Percentiles rank a stretch among this genome's conserved stretches.
phyloP scores from a whole-genome alignment of 768 basidiomycete genomes.

The Amanita thiersii region DNA sequence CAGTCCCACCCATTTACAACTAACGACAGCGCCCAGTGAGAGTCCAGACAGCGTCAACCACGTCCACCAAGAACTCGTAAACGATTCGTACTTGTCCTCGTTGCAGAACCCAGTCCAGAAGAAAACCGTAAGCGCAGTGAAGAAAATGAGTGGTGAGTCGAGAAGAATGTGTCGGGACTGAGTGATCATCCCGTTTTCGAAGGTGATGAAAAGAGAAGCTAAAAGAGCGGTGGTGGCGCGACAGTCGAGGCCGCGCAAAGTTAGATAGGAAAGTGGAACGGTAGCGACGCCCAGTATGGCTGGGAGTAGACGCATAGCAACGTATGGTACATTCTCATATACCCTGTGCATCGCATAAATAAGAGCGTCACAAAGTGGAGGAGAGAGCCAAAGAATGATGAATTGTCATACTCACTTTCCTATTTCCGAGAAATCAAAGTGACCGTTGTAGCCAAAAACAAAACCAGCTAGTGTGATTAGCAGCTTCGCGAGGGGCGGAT shows the following conservation, averaged over 20 bases:
- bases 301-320: constrained; percentile 96
- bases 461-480: constrained; percentile 89
- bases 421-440: constrained; percentile 97
- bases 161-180: constrained; percentile 96
- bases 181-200: constrained; percentile 94
- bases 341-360: constrained; percentile 32
- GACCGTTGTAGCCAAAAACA: constrained; percentile 80
- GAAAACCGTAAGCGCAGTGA: constrained; percentile 85
- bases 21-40: constrained; percentile 84
- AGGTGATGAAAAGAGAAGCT: constrained; percentile 84
- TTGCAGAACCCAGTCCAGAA: constrained; percentile 88
- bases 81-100: constrained; percentile 79
- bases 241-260: constrained; percentile 87
- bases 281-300: constrained; percentile 84
- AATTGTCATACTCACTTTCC: constrained; percentile 87
- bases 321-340: constrained; percentile 86
- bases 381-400: background rate
- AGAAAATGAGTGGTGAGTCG: constrained; percentile 97
- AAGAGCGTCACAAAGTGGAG: constrained; percentile 4
- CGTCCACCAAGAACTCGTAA: constrained; percentile 85
- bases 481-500: constrained; percentile 94
- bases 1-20: constrained; percentile 97
- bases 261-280: constrained; percentile 87
- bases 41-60: constrained; percentile 87
- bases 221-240: constrained; percentile 89